These are phyloP conservation scores for Rhynchospora tenuis DNA, from an alignment of 176 grass and related monocot species.

Conservation along the genomic window DNA sequence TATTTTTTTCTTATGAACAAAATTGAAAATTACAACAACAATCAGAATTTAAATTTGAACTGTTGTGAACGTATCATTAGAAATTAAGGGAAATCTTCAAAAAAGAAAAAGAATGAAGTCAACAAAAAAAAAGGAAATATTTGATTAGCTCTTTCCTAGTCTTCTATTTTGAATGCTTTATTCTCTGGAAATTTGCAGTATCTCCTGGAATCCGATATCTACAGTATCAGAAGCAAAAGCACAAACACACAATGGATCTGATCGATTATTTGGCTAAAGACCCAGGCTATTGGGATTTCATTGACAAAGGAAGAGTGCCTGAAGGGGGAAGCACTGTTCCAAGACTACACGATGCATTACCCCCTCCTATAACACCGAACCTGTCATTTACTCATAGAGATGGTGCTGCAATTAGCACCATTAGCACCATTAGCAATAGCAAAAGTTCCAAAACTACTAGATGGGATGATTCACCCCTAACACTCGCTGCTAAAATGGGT, in stretches of 20 bases:
- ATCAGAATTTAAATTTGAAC: not conserved
- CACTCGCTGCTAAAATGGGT: conserved; percentile 19
- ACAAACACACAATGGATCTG: conserved; percentile 17
- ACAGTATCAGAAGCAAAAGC: not conserved
- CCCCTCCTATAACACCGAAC: not conserved
- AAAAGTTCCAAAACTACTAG: not conserved
- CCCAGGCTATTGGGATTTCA: not conserved
- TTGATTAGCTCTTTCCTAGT: not conserved
- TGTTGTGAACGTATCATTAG: not conserved
- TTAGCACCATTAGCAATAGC: not conserved
- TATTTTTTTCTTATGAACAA: not conserved
- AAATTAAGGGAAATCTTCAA: not conserved
- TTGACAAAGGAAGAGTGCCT: not conserved
- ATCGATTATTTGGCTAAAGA: conserved; percentile 5
- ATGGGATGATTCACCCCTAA: conserved; percentile 21
- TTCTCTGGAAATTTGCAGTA: not conserved
- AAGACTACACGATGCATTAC: not conserved
- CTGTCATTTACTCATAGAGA: not conserved
- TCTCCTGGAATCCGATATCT: not conserved
- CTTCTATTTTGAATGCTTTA: not conserved
- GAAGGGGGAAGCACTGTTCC: not conserved
- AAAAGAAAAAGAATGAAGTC: not conserved
- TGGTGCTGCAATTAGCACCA: not conserved
- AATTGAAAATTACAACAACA: not conserved
- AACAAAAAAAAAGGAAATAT: not conserved